These are phyloP conservation scores for Leptodermis oblonga DNA, from an alignment of 257 asterid species.

Conservation along the genomic window DNA sequence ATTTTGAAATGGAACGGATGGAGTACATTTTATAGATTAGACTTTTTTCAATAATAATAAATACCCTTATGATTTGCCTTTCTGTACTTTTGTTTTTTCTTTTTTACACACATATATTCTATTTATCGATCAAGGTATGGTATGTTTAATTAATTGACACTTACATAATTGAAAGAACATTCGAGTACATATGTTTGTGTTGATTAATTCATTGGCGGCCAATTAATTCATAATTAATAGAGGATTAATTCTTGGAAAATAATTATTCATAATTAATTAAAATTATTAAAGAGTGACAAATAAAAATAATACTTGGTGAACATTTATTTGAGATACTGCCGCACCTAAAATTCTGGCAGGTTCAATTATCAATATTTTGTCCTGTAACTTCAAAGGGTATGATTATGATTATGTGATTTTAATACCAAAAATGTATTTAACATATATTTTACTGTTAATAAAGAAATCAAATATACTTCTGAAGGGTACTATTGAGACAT, in stretches of 20 bases:
- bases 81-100: slow-evolving; percentile 2
- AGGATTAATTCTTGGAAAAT: slow-evolving; percentile 1
- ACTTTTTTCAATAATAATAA: too few species aligned
- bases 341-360: slow-evolving; percentile 12
- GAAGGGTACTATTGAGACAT: not conserved
- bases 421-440: too few species aligned
- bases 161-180: slow-evolving; percentile 10
- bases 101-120: too few species aligned
- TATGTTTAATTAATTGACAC: not conserved
- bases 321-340: not conserved
- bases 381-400: not conserved
- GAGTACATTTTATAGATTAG: too few species aligned
- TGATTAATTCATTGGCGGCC: slow-evolving; percentile 18
- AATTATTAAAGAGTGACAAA: not conserved
- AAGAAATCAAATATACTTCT: not conserved
- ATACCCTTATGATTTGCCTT: not conserved
- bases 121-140: slow-evolving; percentile 6
- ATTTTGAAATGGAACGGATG: too few species aligned
- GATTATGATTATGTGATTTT: too few species aligned
- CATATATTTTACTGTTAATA: not conserved
- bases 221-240: slow-evolving; percentile 9
- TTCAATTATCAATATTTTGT: not conserved
- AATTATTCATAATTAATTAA: not conserved
- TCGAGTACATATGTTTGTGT: not conserved
- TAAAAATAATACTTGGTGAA: not conserved